phyloP scores from a whole-genome alignment of 192 early-diverging fungal species.

The Spizellomyces punctatus region DNA sequence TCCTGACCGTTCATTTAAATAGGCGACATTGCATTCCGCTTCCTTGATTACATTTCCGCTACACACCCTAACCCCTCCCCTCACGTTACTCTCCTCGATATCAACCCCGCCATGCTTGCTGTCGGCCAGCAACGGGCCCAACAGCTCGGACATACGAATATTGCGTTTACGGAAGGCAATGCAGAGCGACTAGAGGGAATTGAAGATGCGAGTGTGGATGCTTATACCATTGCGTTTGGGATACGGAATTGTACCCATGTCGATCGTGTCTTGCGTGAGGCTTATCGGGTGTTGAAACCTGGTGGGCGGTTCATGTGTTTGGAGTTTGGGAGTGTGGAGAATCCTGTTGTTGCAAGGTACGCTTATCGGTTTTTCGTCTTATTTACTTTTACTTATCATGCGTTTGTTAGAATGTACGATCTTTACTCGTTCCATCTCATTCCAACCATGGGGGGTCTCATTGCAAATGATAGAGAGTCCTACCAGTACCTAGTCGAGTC shows the following conservation, averaged over 20 bases:
- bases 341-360: conserved; percentile 79
- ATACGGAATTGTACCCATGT: conserved; percentile 97
- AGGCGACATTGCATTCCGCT: conserved; percentile 95
- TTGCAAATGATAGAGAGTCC: conserved; percentile 86
- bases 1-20: not conserved
- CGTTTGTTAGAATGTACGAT: conserved; percentile 72
- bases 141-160: conserved; percentile 34
- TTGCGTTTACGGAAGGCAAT: conserved; percentile 82
- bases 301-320: conserved; percentile 96
- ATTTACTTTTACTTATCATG: not conserved
- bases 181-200: conserved; percentile 83
- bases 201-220: conserved; percentile 78
- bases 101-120: conserved; percentile 95
- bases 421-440: conserved; percentile 94
- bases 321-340: conserved; percentile 89
- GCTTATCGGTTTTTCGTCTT: not conserved
- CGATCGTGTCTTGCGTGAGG: conserved; percentile 84
- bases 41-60: conserved; percentile 79
- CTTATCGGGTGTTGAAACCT: conserved; percentile 90
- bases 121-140: conserved; percentile 74
- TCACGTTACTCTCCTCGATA: conserved; percentile 88
- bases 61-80: conserved; percentile 56
- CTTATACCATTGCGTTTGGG: conserved; percentile 97
- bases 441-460: conserved; percentile 79
- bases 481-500: conserved; percentile 98